Percentiles rank a stretch among this genome's conserved stretches.
phyloP scores from a whole-genome alignment of 2,329 filamentous ascomycete genomes.

The Moelleriella libera region DNA sequence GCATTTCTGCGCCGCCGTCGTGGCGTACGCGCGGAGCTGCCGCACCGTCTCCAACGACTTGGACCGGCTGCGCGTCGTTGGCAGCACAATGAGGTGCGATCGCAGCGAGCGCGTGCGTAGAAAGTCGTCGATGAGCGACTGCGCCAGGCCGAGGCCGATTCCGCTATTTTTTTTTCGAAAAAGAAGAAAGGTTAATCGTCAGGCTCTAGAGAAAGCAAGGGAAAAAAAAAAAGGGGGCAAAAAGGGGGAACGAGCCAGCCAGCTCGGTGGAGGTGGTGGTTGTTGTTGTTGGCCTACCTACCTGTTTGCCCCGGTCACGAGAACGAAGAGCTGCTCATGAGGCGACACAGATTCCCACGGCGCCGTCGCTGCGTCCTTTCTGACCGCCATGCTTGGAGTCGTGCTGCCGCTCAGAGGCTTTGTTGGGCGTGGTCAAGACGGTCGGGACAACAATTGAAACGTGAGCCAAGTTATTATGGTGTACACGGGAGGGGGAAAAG shows the following conservation, averaged over 20 bases:
- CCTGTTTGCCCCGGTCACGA: constrained; percentile 84
- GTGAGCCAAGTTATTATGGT: no score
- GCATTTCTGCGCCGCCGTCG: constrained; percentile 23
- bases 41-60: constrained; percentile 64
- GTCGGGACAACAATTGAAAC: no score
- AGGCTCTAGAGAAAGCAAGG: neutral
- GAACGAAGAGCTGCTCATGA: constrained; percentile 41
- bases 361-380: constrained; percentile 4
- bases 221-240: neutral
- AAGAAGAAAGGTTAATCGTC: neutral
- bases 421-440: no score
- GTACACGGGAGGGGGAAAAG: no score
- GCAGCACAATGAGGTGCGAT: constrained; percentile 63
- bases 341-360: constrained; percentile 22
- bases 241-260: neutral
- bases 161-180: constrained; percentile 40
- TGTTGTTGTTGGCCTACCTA: constrained; percentile 18
- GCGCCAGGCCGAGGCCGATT: constrained; percentile 70
- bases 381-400: no score
- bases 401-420: no score
- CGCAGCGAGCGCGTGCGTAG: constrained; percentile 50
- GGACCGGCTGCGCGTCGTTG: constrained; percentile 61
- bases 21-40: constrained; percentile 46
- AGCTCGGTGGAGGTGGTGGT: no score
- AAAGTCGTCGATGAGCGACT: constrained; percentile 83